These are phyloP conservation scores for Tarenaya hassleriana DNA, from an alignment of 345 rosid species.

Conservation along the genomic window DNA sequence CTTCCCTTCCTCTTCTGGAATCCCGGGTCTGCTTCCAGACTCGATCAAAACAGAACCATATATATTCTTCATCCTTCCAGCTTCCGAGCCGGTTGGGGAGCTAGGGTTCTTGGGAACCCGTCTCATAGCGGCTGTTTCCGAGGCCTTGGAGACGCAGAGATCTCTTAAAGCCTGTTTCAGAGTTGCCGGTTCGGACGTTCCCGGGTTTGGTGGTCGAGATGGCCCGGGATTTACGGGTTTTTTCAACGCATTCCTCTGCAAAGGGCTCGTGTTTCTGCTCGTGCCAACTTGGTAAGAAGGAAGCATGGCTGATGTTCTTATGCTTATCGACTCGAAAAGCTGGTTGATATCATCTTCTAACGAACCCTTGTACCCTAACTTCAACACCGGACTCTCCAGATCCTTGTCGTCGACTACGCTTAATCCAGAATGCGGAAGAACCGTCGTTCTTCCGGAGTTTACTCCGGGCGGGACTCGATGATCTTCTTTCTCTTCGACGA, in stretches of 20 bases:
- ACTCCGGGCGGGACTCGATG: constrained; percentile 28
- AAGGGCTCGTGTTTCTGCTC: constrained; percentile 35
- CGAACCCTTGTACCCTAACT: constrained; percentile 55
- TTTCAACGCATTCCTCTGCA: constrained; percentile 55
- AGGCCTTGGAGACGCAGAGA: constrained; percentile 74
- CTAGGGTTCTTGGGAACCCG: constrained; percentile 39
- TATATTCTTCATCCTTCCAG: constrained; percentile 56
- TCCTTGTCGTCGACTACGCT: constrained; percentile 35
- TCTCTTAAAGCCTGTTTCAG: constrained; percentile 89
- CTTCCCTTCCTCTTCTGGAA: constrained; percentile 39
- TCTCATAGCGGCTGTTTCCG: constrained; percentile 85
- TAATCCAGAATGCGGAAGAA: constrained; percentile 40
- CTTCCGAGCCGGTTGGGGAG: constrained; percentile 53
- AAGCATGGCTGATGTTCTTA: constrained; percentile 53
- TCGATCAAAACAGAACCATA: constrained; percentile 63
- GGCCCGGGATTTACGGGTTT: constrained; percentile 46
- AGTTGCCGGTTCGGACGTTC: constrained; percentile 54
- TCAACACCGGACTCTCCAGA: constrained; percentile 42
- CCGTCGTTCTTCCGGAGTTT: constrained; percentile 32
- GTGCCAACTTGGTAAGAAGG: constrained; percentile 41
- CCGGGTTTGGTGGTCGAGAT: constrained; percentile 54
- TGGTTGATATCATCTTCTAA: constrained; percentile 83
- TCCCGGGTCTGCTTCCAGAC: constrained; percentile 41
- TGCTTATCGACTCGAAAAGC: constrained; percentile 77
- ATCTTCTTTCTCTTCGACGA: constrained; percentile 73